phyloP scores from a whole-genome alignment of 768 basidiomycete species.

The Fibroporia radiculosa region DNA sequence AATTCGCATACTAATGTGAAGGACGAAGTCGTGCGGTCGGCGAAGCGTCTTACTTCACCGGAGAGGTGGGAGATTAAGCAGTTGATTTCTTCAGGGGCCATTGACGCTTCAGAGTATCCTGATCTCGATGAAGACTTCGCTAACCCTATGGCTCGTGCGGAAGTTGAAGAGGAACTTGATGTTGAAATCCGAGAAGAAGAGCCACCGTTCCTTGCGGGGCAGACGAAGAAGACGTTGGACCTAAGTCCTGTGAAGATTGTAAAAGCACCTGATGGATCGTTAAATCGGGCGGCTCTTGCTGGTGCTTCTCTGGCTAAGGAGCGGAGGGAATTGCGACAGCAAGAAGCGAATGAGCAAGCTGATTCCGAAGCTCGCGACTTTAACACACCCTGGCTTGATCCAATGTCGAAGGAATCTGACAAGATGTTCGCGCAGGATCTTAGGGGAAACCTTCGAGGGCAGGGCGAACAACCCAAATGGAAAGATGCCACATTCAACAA shows the following conservation, averaged over 20 bases:
- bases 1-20: constrained; percentile 33
- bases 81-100: constrained; percentile 89
- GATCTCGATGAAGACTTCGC: constrained; percentile 83
- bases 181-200: constrained; percentile 97
- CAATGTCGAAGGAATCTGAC: constrained; percentile 87
- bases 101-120: constrained; percentile 90
- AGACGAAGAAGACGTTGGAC: constrained; percentile 92
- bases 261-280: constrained; percentile 95
- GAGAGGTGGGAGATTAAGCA: constrained; percentile 99
- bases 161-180: constrained; percentile 94
- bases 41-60: constrained; percentile 88
- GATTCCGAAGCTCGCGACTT: constrained; percentile 95
- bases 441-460: constrained; percentile 71
- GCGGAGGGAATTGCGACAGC: constrained; percentile 86
- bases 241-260: constrained; percentile 97
- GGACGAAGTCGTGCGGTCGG: constrained; percentile 56
- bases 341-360: constrained; percentile 89
- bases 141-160: constrained; percentile 69
- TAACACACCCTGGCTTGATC: constrained; percentile 95
- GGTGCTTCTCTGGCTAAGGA: constrained; percentile 94
- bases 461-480: constrained; percentile 84
- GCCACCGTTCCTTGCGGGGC: constrained; percentile 90
- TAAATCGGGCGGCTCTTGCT: constrained; percentile 92
- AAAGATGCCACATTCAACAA: constrained; percentile 91
- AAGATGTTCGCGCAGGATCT: constrained; percentile 91